phyloP scores from a whole-genome alignment of 2,329 filamentous ascomycete species.

The Ophiostoma novo-ulmi region DNA sequence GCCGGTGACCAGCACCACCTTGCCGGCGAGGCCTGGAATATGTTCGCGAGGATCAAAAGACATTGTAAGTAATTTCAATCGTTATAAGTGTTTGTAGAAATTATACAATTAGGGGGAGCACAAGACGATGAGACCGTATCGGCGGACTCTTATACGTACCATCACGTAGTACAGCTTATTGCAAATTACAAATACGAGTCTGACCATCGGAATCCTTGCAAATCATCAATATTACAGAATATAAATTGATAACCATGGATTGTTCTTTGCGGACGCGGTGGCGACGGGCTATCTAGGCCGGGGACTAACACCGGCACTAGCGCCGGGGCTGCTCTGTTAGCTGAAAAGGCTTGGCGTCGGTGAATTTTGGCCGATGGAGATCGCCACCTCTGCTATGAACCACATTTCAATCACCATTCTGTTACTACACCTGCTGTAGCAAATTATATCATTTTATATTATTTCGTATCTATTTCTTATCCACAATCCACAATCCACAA shows the following conservation, averaged over 20 bases:
- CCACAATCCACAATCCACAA: not conserved
- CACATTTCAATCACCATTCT: not conserved
- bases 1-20: slow-evolving; percentile 42
- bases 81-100: not conserved
- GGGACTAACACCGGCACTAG: slow-evolving; percentile 1
- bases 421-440: not conserved
- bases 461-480: not conserved
- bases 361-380: slow-evolving; percentile 19
- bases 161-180: not conserved
- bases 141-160: not conserved
- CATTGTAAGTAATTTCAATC: not conserved
- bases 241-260: not conserved
- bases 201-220: not conserved
- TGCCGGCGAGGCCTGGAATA: slow-evolving; percentile 37
- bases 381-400: not conserved
- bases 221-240: not conserved
- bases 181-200: not conserved
- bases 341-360: slow-evolving; percentile 12
- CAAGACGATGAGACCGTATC: not conserved
- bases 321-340: not conserved
- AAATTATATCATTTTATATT: not conserved
- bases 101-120: not conserved
- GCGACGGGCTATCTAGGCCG: not conserved
- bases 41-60: slow-evolving; percentile 26
- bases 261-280: not conserved